Evolutionary conservation across 768 basidiomycete genomes (phyloP).

Genomic region (Amanita jacksonii): DNA sequence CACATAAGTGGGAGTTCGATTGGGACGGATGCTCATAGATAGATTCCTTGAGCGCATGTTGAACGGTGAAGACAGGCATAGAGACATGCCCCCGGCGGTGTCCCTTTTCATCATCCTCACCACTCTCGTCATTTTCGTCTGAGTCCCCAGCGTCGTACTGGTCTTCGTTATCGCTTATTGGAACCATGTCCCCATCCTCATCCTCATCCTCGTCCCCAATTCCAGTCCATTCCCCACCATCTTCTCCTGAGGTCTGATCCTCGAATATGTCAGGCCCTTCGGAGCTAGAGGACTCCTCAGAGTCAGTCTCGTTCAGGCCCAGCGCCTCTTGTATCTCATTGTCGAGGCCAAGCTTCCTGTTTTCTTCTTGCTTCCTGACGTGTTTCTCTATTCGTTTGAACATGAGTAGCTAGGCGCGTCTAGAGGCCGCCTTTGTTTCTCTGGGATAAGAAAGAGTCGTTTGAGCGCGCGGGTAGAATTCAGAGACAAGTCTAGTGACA

Average conservation of each 20-base stretch:
- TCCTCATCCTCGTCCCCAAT: conserved; percentile 17
- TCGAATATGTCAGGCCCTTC: conserved; percentile 17
- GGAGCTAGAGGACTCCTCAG: conserved; percentile 55
- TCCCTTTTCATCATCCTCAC: conserved; percentile 15
- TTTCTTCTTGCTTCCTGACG: conserved; percentile 47
- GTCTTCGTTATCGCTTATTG: too few species aligned
- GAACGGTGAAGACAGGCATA: conserved; percentile 32
- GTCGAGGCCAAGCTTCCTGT: conserved; percentile 56
- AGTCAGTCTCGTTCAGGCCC: conserved; percentile 67
- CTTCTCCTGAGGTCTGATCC: conserved; percentile 14
- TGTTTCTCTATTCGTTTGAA: conserved; percentile 74
- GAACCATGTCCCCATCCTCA: too few species aligned
- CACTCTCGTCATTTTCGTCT: conserved; percentile 13
- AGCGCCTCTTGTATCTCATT: conserved; percentile 54
- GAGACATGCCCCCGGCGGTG: conserved; percentile 16
- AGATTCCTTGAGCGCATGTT: conserved; percentile 53
- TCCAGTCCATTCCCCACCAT: conserved; percentile 8
- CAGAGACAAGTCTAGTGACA: too few species aligned
- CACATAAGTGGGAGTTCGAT: conserved; percentile 48
- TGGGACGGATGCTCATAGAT: conserved; percentile 50
- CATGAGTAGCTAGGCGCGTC: too few species aligned
- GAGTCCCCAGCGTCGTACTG: conserved; percentile 16
- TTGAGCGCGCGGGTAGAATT: too few species aligned
- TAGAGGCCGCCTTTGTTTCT: too few species aligned
- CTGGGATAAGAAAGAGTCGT: too few species aligned